Base-by-base conservation (phyloP, 192 early-diverging fungal genomes). In the Entophlyctis luteolus region DNA sequence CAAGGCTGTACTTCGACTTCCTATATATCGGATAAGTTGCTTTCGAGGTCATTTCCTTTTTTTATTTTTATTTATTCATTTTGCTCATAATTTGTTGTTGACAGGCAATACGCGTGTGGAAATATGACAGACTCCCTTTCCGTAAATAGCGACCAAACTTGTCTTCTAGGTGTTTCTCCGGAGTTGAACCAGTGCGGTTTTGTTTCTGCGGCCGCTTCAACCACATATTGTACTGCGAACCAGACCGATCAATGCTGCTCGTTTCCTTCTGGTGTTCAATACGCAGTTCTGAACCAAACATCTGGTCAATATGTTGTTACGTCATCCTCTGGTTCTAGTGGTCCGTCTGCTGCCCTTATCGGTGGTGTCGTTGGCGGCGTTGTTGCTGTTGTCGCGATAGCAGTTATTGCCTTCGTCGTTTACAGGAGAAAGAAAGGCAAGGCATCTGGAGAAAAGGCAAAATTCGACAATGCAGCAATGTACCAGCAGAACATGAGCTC, bases 331-430 rank as follows among this genome's bases (percentile, higher is more conserved):
- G 10, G 25, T 3, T 27, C 23, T 12, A 31, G 23, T 49, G 60
- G 39, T 4, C 46, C n/a, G 5, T 25, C 25, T 3, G 49, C 22
- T 27, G 60, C 46, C 4, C 46, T 31, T 4, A 49, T 63, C 22
- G 47, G 18, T n/a, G 60, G 60, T 3, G 47, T 4, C 4, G 60
- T 45, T 31, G 60, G 47, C 14, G 60, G 60, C n/a, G 29, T 47
- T 3, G 42, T 63, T 4, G 14, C 25, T 28, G 4, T 48, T 12
- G 27, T 49, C 28, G 42, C 60, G 10, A 18, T 63, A 8, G 34
- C 34, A 25, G 58, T 25, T 23, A 3, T 3, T 23, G 34, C 18
- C 18, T 23, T 20, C 14, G 37, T 42, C 58, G 5, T 20, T 3
- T 59, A 56, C 32, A 56, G 14, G 32, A 34, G 28, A 31, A 34